Evolutionary conservation across 2,329 filamentous ascomycete genomes (phyloP).

Genomic region (Drechslerella dactyloides): DNA sequence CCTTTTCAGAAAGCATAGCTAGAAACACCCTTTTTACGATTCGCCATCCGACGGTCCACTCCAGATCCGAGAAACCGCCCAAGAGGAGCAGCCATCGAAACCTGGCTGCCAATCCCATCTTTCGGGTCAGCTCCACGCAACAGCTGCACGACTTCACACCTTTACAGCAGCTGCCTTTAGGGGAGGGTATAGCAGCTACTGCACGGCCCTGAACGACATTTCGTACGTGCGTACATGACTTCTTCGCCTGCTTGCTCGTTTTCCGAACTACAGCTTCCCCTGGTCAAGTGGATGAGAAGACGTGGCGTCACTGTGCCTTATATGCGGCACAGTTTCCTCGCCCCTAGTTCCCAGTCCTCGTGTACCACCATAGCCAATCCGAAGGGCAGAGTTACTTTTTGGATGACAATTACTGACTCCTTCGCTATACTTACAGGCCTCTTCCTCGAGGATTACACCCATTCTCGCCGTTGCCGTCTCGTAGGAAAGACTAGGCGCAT

Average conservation of each 20-base stretch:
- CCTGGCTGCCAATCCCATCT: background rate
- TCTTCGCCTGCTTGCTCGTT: slow-evolving; percentile 24
- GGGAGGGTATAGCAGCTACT: slow-evolving; percentile 31
- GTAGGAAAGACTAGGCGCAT: slow-evolving; percentile 30
- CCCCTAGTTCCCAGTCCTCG: slow-evolving; percentile 19
- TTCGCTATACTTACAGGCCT: slow-evolving; percentile 23
- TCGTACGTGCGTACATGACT: slow-evolving; percentile 13
- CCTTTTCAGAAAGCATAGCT: background rate
- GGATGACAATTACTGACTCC: slow-evolving; percentile 26
- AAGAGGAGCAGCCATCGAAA: background rate
- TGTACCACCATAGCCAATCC: slow-evolving; percentile 42
- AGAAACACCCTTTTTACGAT: background rate
- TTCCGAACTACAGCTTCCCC: slow-evolving; percentile 21
- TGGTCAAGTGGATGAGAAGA: slow-evolving; percentile 36
- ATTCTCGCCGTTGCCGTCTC: slow-evolving; percentile 32
- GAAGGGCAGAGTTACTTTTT: slow-evolving; percentile 35
- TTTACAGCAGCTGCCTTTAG: slow-evolving; percentile 17
- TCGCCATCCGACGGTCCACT: background rate
- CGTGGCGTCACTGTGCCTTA: slow-evolving; percentile 49
- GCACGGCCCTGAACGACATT: slow-evolving; percentile 22
- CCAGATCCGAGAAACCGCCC: background rate
- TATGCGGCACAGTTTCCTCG: slow-evolving; percentile 44
- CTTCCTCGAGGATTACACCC: slow-evolving; percentile 24
- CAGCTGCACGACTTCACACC: slow-evolving; percentile 27
- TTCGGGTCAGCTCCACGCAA: background rate